These are phyloP conservation scores for Chrysanthemum lavandulifolium DNA, from an alignment of 129 eudicot species.

Conservation along the genomic window DNA sequence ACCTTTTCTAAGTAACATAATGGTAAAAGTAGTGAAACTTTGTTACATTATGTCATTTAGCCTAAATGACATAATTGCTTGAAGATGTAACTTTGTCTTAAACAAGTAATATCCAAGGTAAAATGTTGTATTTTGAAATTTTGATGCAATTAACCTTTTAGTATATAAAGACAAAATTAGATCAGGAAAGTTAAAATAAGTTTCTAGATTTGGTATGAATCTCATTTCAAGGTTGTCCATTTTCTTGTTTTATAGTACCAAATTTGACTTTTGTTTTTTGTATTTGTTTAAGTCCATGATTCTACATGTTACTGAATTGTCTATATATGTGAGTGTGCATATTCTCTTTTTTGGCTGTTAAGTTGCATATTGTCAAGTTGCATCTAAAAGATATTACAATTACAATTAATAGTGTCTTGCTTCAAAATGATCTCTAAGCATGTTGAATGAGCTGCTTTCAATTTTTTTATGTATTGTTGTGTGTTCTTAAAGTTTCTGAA, in stretches of 20 bases:
- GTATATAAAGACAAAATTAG: not conserved
- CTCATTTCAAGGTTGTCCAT: conserved; percentile 2
- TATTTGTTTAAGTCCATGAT: not conserved
- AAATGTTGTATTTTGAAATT: too few relatives aligned
- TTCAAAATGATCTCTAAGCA: not conserved
- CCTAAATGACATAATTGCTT: too few relatives aligned
- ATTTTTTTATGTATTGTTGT: too few relatives aligned
- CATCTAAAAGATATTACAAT: not conserved
- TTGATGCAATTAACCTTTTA: too few relatives aligned
- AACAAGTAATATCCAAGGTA: too few relatives aligned
- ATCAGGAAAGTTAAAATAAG: conserved; percentile 20
- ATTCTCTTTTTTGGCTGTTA: conserved; percentile 27
- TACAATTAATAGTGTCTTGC: not conserved
- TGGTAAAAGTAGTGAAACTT: too few relatives aligned
- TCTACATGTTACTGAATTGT: conserved; percentile 9
- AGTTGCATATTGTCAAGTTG: conserved; percentile 3
- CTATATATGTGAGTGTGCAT: conserved; percentile 14
- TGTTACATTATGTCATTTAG: too few relatives aligned
- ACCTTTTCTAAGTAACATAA: too few relatives aligned
- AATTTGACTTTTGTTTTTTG: conserved; percentile 3
- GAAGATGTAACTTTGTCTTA: too few relatives aligned
- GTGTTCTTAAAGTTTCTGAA: not conserved
- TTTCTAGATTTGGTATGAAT: conserved; percentile 10
- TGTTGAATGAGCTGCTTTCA: not conserved
- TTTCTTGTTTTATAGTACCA: conserved; percentile 21